These are phyloP conservation scores for Starmerella apis DNA, from an alignment of 805 yeast genomes.

Conservation along the genomic window DNA sequence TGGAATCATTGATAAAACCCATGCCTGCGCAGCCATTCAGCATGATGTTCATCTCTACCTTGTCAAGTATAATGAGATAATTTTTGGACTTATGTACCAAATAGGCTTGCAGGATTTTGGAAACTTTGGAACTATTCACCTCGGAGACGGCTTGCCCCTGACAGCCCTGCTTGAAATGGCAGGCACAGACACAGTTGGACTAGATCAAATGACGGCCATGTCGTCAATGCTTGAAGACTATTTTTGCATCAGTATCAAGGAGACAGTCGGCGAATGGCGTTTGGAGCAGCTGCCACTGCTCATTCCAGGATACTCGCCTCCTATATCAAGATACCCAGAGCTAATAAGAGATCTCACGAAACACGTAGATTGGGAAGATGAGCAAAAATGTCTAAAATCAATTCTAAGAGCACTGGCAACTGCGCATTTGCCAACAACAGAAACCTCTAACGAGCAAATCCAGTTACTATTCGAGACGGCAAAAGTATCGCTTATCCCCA, in stretches of 20 bases:
- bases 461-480: conserved; percentile 51
- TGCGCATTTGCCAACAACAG: conserved; percentile 51
- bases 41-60: conserved; percentile 65
- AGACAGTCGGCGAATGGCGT: conserved; percentile 28
- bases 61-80: conserved; percentile 66
- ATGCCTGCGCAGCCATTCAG: conserved; percentile 73
- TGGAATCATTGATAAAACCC: conserved; percentile 66
- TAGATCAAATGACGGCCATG: conserved; percentile 39
- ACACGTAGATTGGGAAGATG: conserved; percentile 55
- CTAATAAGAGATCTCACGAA: conserved; percentile 55
- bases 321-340: conserved; percentile 50
- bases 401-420: conserved; percentile 59
- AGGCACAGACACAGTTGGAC: conserved; percentile 9
- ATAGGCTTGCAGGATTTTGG: conserved; percentile 65
- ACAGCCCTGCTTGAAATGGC: conserved; percentile 32
- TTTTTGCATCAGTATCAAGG: conserved; percentile 44
- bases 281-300: conserved; percentile 58
- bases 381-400: conserved; percentile 55
- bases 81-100: conserved; percentile 69
- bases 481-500: conserved; percentile 54
- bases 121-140: conserved; percentile 57
- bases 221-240: conserved; percentile 73
- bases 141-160: conserved; percentile 34
- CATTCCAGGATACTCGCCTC: conserved; percentile 52
- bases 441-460: conserved; percentile 30